A percentile compares a stretch with the other conserved stretches of the same genome.
phyloP scores from a whole-genome alignment of 441 rosid genomes.

The Euphorbia corollata region DNA sequence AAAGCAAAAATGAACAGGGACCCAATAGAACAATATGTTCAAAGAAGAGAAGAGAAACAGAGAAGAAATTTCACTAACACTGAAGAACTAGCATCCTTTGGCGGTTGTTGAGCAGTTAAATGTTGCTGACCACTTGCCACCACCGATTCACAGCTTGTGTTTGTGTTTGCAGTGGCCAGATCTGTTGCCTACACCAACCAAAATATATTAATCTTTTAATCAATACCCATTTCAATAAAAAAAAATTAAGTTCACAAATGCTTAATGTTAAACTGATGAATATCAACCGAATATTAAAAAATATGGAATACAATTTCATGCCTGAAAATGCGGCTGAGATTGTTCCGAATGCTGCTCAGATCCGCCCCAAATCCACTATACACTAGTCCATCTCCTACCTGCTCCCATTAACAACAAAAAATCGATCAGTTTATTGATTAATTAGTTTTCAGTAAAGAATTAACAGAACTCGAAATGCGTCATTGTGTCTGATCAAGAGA shows the following conservation, averaged over 20 bases:
- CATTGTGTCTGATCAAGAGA: slow-evolving; percentile 12
- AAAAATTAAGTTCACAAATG: background rate
- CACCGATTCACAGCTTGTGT: slow-evolving; percentile 94
- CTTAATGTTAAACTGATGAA: background rate
- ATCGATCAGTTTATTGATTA: no score
- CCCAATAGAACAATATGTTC: slow-evolving; percentile 1
- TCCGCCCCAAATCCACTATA: slow-evolving; percentile 54
- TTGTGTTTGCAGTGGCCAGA: slow-evolving; percentile 82
- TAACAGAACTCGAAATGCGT: no score
- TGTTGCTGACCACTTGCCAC: slow-evolving; percentile 94
- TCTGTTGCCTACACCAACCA: slow-evolving; percentile 49
- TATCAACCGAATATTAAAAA: no score
- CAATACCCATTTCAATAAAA: background rate
- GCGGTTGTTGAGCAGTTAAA: slow-evolving; percentile 84
- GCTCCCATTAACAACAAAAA: background rate
- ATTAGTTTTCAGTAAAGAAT: no score
- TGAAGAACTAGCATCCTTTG: slow-evolving; percentile 97
- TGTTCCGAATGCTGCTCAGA: slow-evolving; percentile 39
- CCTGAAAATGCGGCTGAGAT: slow-evolving; percentile 44
- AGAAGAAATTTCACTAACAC: slow-evolving; percentile 55
- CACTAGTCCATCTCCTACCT: slow-evolving; percentile 44
- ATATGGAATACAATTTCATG: background rate
- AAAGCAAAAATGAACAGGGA: slow-evolving; percentile 20
- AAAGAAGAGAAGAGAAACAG: background rate
- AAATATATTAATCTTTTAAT: no score